Evolutionary conservation across 2,329 filamentous ascomycete genomes (phyloP), one percentile per base, ranked within the genome.

Genomic region (Bipolaris cookei): DNA sequence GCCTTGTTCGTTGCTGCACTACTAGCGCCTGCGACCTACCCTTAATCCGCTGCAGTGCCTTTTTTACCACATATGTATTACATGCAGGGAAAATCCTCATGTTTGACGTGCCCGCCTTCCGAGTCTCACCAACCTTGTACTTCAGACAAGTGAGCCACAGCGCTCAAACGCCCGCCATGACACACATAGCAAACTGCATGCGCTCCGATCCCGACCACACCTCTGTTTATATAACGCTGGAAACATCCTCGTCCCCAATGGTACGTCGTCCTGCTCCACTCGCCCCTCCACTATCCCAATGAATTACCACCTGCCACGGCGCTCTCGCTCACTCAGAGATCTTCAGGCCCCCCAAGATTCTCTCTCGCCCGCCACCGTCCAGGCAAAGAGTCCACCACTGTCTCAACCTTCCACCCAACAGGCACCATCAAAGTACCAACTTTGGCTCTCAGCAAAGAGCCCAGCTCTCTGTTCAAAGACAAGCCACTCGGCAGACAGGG

Each of bases 101-200:
- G 74, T 76, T 76, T 76, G 74, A 76, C 68, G 71, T 76, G 70
- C 71, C 68, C 71, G 70, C 68, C 66, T 69, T 66, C 65, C 68
- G 64, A 76, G 74, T 76, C 73, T 76, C 74, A 76, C 58, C 71
- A 74, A 73, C 74, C 72, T 73, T 72, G 73, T 62, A 65, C 61
- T 63, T 66, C 63, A 67, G 62, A 72, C 69, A 69, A 69, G 66
- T 70, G 68, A 73, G 65, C 72, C 65, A 74, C 69, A 59, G 67
- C 64, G 65, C 67, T 73, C 71, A 76, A 73, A 74, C 71, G 56
- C 43, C 65, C 50, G 63, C 70, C 72, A 77, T 78, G 75, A 73
- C 74, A 75, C 76, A 78, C 71, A 78, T 78, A 66, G 75, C 76
- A 69, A 76, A 76, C 72, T 77, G 75, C 73, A 76, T 78, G 63